phyloP scores from a whole-genome alignment of 768 basidiomycete genomes.

The Trametes cubensis region DNA sequence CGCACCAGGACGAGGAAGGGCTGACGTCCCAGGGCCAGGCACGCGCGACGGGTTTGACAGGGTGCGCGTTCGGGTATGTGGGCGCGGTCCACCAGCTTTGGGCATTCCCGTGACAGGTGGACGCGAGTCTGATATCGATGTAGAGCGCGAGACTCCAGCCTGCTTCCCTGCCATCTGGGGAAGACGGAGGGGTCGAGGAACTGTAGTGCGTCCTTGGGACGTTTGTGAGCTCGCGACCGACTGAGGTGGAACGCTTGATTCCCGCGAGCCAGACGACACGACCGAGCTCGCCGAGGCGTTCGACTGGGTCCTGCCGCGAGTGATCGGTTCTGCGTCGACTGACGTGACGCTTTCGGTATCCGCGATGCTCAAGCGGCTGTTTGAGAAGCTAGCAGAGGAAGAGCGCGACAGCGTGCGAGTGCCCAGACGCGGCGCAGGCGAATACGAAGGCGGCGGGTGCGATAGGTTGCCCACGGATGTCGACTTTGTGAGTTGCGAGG shows the following conservation, averaged over 20 bases:
- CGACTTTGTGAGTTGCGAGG: slow-evolving; percentile 17
- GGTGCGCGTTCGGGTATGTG: slow-evolving; percentile 7
- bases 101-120: slow-evolving; percentile 8
- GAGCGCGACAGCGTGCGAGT: slow-evolving; percentile 18
- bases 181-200: slow-evolving; percentile 32
- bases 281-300: slow-evolving; percentile 21
- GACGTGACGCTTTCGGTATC: slow-evolving; percentile 17
- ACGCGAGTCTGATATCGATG: slow-evolving; percentile 12
- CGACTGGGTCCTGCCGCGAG: slow-evolving; percentile 18
- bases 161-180: slow-evolving; percentile 22
- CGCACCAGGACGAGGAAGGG: neutral
- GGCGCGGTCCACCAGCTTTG: slow-evolving; percentile 1
- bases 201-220: slow-evolving; percentile 8
- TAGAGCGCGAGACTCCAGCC: slow-evolving; percentile 12
- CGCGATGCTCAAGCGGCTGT: slow-evolving; percentile 6
- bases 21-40: neutral
- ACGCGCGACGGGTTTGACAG: slow-evolving; percentile 21
- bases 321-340: neutral
- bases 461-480: slow-evolving; percentile 16
- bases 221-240: slow-evolving; percentile 20
- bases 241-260: slow-evolving; percentile 16
- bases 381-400: slow-evolving; percentile 18
- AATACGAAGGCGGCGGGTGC: slow-evolving; percentile 15
- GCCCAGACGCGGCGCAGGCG: slow-evolving; percentile 8
- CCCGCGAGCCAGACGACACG: slow-evolving; percentile 20